Conservation (phyloP, 2,329 filamentous ascomycete species). For the Basipetospora chlamydospora region DNA sequence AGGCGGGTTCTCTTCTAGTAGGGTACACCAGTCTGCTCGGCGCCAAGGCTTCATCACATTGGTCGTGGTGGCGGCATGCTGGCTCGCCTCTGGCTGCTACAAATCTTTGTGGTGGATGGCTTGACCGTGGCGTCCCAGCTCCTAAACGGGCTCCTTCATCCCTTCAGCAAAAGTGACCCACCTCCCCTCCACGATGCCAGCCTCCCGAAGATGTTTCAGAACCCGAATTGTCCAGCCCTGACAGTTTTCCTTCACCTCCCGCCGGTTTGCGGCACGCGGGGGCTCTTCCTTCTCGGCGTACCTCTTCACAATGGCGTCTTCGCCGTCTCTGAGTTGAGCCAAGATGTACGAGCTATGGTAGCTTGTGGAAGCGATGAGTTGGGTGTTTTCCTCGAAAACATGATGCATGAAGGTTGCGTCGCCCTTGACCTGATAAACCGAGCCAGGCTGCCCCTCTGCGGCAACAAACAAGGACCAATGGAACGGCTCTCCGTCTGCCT, state of each 20-base stretch:
- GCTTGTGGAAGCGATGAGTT: not conserved
- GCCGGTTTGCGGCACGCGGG: not conserved
- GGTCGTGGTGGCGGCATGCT: too few species aligned
- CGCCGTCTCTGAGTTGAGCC: not conserved
- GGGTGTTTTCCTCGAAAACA: not conserved
- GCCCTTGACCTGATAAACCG: slow-evolving; percentile 1
- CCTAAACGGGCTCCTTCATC: not conserved
- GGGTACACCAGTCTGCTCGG: too few species aligned
- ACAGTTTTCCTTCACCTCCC: not conserved
- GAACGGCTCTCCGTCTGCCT: slow-evolving; percentile 1
- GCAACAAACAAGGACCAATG: slow-evolving; percentile 2
- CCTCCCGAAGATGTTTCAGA: not conserved
- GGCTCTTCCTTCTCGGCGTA: not conserved
- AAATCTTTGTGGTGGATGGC: too few species aligned
- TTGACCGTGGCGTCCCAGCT: too few species aligned
- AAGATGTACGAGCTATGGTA: slow-evolving; percentile 1
- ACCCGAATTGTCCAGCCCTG: slow-evolving; percentile 4
- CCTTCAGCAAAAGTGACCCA: not conserved
- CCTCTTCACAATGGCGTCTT: not conserved
- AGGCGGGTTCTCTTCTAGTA: slow-evolving; percentile 2
- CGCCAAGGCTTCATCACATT: too few species aligned
- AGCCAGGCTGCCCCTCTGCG: not conserved
- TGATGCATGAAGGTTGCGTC: slow-evolving; percentile 1
- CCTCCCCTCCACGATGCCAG: not conserved
- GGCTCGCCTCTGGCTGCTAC: too few species aligned